Conservation (phyloP, 164 flowering plant species). For the Euptelea pleiosperma region DNA sequence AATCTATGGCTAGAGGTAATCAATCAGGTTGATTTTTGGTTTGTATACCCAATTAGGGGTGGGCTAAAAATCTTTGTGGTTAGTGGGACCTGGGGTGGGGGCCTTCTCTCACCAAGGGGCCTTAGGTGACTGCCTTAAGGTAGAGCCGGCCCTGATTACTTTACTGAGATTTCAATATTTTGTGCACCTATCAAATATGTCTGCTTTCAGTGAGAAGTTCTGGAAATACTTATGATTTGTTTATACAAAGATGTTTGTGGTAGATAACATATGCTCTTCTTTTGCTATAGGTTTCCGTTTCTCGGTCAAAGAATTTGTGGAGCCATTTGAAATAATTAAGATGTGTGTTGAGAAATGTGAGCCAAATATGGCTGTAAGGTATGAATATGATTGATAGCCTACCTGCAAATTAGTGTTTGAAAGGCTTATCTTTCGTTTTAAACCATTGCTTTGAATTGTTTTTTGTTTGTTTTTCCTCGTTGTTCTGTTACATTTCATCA, state of each 20-base stretch:
- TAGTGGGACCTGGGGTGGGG: too few species aligned
- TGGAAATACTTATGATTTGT: background rate
- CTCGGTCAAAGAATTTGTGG: slow-evolving; percentile 41
- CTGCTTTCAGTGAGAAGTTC: background rate
- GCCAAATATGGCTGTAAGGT: slow-evolving; percentile 67
- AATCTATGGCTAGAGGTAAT: too few species aligned
- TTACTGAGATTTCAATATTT: too few species aligned
- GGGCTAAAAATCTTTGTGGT: too few species aligned
- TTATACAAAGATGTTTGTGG: background rate
- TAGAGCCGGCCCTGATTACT: too few species aligned
- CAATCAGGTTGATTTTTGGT: too few species aligned
- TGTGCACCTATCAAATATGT: too few species aligned
- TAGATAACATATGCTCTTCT: slow-evolving; percentile 11
- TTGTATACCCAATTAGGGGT: too few species aligned
- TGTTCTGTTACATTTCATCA: background rate
- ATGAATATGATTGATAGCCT: background rate
- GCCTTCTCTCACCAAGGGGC: too few species aligned
- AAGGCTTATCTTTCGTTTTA: too few species aligned
- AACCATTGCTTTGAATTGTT: background rate
- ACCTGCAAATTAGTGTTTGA: background rate
- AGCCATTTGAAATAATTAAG: slow-evolving; percentile 42
- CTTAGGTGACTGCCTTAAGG: too few species aligned
- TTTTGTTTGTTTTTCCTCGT: background rate
- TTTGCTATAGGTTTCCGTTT: slow-evolving; percentile 49
- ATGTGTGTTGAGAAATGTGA: slow-evolving; percentile 39